Conservation (phyloP, 345 rosid species). For the Aethionema arabicum region DNA sequence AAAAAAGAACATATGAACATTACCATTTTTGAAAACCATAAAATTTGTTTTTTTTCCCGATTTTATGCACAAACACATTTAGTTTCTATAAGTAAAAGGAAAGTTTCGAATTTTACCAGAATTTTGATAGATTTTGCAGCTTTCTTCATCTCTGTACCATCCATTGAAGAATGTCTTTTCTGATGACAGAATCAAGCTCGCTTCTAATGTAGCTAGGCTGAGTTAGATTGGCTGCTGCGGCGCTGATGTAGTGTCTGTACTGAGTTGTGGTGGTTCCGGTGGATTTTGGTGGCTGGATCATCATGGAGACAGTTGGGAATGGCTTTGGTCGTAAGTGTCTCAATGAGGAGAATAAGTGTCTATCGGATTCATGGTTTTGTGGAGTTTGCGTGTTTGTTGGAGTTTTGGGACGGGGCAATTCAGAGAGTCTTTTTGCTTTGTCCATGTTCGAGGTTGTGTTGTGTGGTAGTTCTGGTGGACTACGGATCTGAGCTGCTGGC, state of each 20-base stretch:
- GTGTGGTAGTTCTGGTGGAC: slow-evolving; percentile 32
- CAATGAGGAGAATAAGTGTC: slow-evolving; percentile 55
- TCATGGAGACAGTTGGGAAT: slow-evolving; percentile 59
- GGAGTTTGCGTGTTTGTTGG: slow-evolving; percentile 40
- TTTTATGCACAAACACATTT: slow-evolving; percentile 6
- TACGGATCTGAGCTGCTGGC: slow-evolving; percentile 87
- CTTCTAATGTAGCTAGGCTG: slow-evolving; percentile 35
- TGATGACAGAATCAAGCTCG: slow-evolving; percentile 44
- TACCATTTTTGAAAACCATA: background rate
- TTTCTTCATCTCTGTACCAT: slow-evolving; percentile 34
- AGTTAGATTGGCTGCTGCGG: slow-evolving; percentile 29
- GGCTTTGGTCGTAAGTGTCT: slow-evolving; percentile 47
- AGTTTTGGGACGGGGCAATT: slow-evolving; percentile 43
- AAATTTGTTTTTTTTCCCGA: background rate
- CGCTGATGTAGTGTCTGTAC: slow-evolving; percentile 49
- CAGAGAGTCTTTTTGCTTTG: slow-evolving; percentile 43
- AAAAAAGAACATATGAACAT: slow-evolving; percentile 4
- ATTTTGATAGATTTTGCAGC: background rate
- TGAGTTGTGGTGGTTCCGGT: slow-evolving; percentile 52
- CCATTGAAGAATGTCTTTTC: slow-evolving; percentile 82
- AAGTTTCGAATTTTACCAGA: background rate
- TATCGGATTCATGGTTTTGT: slow-evolving; percentile 47
- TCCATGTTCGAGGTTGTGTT: slow-evolving; percentile 35
- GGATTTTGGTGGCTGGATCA: slow-evolving; percentile 58
- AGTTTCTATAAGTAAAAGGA: background rate